phyloP scores from a whole-genome alignment of 2,329 filamentous ascomycete species.

The Akanthomyces lecanii region DNA sequence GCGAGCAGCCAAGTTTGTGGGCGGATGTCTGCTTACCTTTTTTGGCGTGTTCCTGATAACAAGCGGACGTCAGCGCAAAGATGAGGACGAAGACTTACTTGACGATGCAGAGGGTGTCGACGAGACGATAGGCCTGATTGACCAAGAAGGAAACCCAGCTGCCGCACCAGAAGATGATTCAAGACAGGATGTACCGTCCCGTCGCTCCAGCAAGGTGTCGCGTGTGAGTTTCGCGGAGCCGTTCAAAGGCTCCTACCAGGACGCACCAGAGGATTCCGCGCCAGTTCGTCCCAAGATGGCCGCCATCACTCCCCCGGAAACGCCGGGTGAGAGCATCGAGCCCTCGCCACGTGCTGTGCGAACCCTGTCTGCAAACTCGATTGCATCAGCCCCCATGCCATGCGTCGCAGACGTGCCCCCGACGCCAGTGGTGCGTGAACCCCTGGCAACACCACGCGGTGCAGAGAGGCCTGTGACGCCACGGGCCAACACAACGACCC shows the following conservation, averaged over 20 bases:
- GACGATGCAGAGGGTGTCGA: constrained; percentile 56
- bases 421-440: constrained; percentile 12
- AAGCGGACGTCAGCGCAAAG: constrained; percentile 63
- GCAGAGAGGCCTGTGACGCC: constrained; percentile 27
- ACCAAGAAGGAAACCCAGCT: constrained; percentile 40
- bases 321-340: constrained; percentile 26
- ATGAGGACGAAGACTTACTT: constrained; percentile 49
- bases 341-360: constrained; percentile 34
- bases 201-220: constrained; percentile 46
- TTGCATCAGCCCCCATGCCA: neutral
- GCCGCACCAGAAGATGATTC: constrained; percentile 26
- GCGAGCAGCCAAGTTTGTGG: constrained; percentile 79
- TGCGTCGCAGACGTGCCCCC: constrained; percentile 22
- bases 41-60: constrained; percentile 97
- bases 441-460: constrained; percentile 2
- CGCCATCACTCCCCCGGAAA: constrained; percentile 19
- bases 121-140: constrained; percentile 56
- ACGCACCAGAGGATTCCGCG: constrained; percentile 33
- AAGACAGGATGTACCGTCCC: constrained; percentile 31
- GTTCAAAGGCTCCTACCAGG: constrained; percentile 34
- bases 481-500: constrained; percentile 25
- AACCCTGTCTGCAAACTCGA: constrained; percentile 34
- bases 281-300: constrained; percentile 27
- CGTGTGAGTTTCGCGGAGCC: constrained; percentile 39
- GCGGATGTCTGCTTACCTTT: constrained; percentile 88